Evolutionary conservation across 495 filamentous ascomycete species (phyloP), one percentile per base, ranked within the genome.

Genomic region (Xylaria grammica): DNA sequence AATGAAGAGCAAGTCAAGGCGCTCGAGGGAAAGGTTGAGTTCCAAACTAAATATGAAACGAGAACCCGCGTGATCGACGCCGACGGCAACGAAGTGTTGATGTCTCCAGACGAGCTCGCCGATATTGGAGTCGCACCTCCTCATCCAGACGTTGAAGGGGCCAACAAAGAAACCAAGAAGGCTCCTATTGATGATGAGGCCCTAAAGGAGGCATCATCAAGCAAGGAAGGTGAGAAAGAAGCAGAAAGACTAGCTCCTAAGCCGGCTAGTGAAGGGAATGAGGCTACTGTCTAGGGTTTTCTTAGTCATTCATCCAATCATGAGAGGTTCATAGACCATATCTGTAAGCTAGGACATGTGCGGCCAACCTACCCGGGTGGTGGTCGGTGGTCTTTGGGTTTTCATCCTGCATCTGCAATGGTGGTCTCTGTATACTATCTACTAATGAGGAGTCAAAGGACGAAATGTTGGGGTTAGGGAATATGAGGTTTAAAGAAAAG

Each of bases 21-120:
- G 1, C 86, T 99, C 27, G 84, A 90, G 69, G 95, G 94, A 69
- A 94, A 97, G 78, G 93, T 98, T 27, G 90, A 90, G 64, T 97
- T 98, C 78, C 88, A 94, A 75, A 99, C 95, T 8, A 87, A 89
- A 58, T 97, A 97, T 72, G 94, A 97, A 80, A 96, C 94, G 10
- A 85, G 90, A 60, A 96, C 93, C 19, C 87, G 91, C 48, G 75
- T 99, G 56, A 83, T 99, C 46, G 92, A 98, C 73, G 83, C 81
- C 34, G 67, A 84, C 19, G 92, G 92, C 49, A 92, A 91, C 66
- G 90, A 92, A 74, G 76, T 93, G 46, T 70, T 72, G 32, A 24
- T 70, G 29, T 83, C 71, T 69, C 80, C 69, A 60, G 77, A 68
- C 36, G 73, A 69, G 17, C 61, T 67, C 46, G 68, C 69, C 29